Evolutionary conservation across 192 early-diverging fungal genomes (phyloP).

Genomic region (Gamsiella multidivaricata): DNA sequence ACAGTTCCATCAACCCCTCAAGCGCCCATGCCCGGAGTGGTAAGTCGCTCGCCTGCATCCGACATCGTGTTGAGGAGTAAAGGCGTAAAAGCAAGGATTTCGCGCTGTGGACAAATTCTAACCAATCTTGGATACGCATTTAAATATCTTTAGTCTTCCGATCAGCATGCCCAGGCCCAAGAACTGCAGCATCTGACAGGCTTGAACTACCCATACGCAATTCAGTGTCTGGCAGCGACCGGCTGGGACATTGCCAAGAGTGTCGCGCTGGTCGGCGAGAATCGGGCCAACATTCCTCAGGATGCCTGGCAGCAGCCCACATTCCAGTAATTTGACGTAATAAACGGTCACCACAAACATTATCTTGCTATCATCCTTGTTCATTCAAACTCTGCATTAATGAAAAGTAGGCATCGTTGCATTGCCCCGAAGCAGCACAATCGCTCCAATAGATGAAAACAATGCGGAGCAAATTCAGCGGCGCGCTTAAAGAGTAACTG

Average conservation of each 20-base stretch:
- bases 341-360: background rate
- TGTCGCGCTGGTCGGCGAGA: slow-evolving; percentile 22
- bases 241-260: slow-evolving; percentile 40
- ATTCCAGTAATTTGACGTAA: background rate
- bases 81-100: too few relatives aligned
- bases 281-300: slow-evolving; percentile 6
- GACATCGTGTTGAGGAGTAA: too few relatives aligned
- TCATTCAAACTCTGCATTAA: too few relatives aligned
- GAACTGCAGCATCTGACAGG: slow-evolving; percentile 40
- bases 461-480: too few relatives aligned
- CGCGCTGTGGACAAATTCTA: background rate
- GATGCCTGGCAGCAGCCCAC: slow-evolving; percentile 21
- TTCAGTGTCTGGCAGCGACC: slow-evolving; percentile 36
- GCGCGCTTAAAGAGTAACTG: too few relatives aligned
- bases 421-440: too few relatives aligned
- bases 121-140: background rate
- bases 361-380: too few relatives aligned
- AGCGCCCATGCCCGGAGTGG: slow-evolving; percentile 8
- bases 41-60: too few relatives aligned
- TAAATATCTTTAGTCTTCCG: slow-evolving; percentile 20
- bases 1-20: background rate
- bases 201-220: slow-evolving; percentile 36
- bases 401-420: too few relatives aligned
- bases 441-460: too few relatives aligned
- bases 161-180: slow-evolving; percentile 41